phyloP scores from a whole-genome alignment of 768 basidiomycete species.

The Rhodotorula toruloides region DNA sequence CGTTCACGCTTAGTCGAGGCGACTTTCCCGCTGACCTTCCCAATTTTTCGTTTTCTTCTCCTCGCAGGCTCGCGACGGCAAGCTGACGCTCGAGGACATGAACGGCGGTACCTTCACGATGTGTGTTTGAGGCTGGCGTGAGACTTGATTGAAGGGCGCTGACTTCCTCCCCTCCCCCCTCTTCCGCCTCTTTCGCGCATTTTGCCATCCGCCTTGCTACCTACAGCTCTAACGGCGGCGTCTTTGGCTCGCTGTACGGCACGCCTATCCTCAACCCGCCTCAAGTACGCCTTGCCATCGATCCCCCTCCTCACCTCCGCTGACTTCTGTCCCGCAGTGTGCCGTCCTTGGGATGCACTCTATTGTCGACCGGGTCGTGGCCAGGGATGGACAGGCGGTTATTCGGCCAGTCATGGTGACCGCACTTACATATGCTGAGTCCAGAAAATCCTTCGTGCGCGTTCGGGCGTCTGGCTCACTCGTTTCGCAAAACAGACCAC shows the following conservation, averaged over 20 bases:
- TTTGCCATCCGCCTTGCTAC: not conserved
- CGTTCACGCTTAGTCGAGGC: no score
- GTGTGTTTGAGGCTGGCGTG: no score
- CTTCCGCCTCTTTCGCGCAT: not conserved
- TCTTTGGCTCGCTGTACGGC: constrained; percentile 93
- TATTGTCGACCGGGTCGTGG: constrained; percentile 75
- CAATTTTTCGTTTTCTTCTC: not conserved
- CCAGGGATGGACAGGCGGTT: constrained; percentile 90
- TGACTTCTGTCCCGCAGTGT: constrained; percentile 52
- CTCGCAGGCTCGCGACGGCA: constrained; percentile 70
- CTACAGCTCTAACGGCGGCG: constrained; percentile 88
- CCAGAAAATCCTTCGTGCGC: not conserved
- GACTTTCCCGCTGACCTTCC: not conserved
- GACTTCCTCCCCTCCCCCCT: not conserved
- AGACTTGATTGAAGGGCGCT: not conserved
- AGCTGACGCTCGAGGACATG: constrained; percentile 97
- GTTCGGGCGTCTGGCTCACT: not conserved
- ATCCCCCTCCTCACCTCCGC: no score
- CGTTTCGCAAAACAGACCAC: constrained; percentile 54
- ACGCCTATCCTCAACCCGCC: constrained; percentile 99
- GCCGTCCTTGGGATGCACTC: constrained; percentile 95
- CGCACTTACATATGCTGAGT: constrained; percentile 55
- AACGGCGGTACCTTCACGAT: constrained; percentile 98
- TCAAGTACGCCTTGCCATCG: constrained; percentile 49
- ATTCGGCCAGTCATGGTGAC: constrained; percentile 93